Conservation (phyloP, 1,139 yeast genomes). For the Taphrina sp. region DNA sequence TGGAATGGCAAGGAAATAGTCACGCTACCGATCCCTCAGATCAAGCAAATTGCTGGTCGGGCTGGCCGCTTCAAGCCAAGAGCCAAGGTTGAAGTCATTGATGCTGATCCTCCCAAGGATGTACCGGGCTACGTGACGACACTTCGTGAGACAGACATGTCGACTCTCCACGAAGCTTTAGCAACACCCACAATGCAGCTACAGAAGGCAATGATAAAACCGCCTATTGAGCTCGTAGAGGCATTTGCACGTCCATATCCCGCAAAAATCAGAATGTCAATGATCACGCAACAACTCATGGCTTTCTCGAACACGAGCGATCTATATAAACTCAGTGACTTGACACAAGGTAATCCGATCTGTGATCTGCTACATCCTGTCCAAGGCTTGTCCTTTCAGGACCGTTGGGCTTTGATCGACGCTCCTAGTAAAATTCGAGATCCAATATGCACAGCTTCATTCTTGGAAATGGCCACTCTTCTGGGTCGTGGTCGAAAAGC, state of each 20-base stretch:
- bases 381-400: conserved; percentile 48
- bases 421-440: conserved; percentile 44
- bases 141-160: conserved; percentile 49
- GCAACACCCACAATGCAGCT: conserved; percentile 52
- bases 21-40: conserved; percentile 59
- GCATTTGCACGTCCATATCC: conserved; percentile 58
- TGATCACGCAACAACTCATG: conserved; percentile 54
- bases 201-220: conserved; percentile 64
- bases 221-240: conserved; percentile 60
- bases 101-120: conserved; percentile 33
- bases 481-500: conserved; percentile 36
- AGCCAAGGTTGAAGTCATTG: conserved; percentile 30
- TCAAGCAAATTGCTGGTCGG: conserved; percentile 93
- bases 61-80: conserved; percentile 72
- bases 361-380: conserved; percentile 51
- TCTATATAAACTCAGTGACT: conserved; percentile 49
- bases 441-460: conserved; percentile 27
- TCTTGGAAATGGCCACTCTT: conserved; percentile 35
- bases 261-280: conserved; percentile 49
- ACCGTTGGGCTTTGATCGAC: conserved; percentile 58
- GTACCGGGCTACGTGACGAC: conserved; percentile 61
- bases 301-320: conserved; percentile 45
- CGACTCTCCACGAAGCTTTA: conserved; percentile 51
- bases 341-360: conserved; percentile 49
- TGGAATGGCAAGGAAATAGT: conserved; percentile 62